Evolutionary conservation across 352 stramenopile species (phyloP).

Genomic region (Phytophthora citricola): DNA sequence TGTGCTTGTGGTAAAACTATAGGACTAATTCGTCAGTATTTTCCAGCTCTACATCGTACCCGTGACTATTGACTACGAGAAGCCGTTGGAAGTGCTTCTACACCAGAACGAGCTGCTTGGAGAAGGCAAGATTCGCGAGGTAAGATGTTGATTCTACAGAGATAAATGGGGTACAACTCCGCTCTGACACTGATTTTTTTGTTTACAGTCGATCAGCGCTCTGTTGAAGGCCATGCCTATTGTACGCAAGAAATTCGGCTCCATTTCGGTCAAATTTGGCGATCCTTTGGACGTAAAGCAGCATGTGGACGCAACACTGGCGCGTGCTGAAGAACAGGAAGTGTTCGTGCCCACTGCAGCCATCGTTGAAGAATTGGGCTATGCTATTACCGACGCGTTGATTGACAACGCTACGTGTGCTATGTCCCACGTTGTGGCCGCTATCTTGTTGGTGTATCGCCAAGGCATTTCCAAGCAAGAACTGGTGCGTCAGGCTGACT

Average conservation of each 20-base stretch:
- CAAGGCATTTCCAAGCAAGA: constrained; percentile 78
- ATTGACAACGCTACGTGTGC: constrained; percentile 72
- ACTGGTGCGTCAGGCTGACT: constrained; percentile 77
- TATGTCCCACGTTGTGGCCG: constrained; percentile 76
- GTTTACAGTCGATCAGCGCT: constrained; percentile 58
- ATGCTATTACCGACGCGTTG: constrained; percentile 78
- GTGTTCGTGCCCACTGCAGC: constrained; percentile 38
- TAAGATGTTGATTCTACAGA: constrained; percentile 12
- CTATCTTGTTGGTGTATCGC: constrained; percentile 81
- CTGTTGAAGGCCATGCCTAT: constrained; percentile 75
- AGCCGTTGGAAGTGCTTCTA: constrained; percentile 80
- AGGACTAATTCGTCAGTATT: constrained; percentile 12
- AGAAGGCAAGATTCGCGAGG: constrained; percentile 83
- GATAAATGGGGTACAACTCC: too few relatives aligned
- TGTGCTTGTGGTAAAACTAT: background rate
- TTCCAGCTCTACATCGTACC: constrained; percentile 78
- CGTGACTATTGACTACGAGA: constrained; percentile 90
- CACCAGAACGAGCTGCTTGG: constrained; percentile 85
- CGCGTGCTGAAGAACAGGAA: constrained; percentile 39
- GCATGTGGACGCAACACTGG: constrained; percentile 43
- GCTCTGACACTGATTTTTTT: constrained; percentile 3
- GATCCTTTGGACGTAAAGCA: constrained; percentile 70
- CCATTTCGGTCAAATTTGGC: constrained; percentile 82
- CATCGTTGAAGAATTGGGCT: constrained; percentile 73
- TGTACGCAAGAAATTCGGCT: constrained; percentile 83